phyloP scores from a whole-genome alignment of 805 yeast genomes.

The Saturnispora hagleri region DNA sequence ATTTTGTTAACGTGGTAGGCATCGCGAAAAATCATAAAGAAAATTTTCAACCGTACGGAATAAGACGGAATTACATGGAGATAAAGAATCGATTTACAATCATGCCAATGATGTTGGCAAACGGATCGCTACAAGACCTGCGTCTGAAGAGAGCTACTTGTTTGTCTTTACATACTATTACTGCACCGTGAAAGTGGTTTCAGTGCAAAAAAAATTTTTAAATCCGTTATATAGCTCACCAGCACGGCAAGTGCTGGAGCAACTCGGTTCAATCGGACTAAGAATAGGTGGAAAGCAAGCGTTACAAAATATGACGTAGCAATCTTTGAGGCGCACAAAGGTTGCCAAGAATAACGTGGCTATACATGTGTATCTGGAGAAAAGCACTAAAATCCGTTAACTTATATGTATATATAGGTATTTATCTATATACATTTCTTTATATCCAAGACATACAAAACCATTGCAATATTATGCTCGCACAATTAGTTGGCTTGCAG shows the following conservation, averaged over 20 bases:
- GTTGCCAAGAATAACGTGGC: neutral
- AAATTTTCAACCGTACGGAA: neutral
- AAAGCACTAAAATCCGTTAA: neutral
- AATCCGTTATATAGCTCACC: neutral
- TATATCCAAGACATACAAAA: neutral
- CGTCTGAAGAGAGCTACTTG: no score
- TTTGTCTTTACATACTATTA: no score
- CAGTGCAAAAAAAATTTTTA: neutral
- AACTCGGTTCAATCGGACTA: neutral
- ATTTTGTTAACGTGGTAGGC: neutral
- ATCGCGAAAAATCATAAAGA: neutral
- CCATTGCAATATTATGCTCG: neutral
- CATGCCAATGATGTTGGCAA: neutral
- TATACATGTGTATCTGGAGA: neutral
- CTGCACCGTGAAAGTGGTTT: neutral
- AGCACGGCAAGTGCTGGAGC: neutral
- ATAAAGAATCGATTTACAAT: neutral
- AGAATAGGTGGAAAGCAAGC: neutral
- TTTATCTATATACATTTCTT: neutral
- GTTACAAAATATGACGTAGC: neutral
- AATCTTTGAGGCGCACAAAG: neutral
- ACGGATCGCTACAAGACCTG: neutral
- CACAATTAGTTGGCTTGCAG: neutral
- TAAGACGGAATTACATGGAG: neutral
- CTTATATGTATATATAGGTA: neutral